Evolutionary conservation across 2,329 filamentous ascomycete genomes (phyloP), one percentile per base, ranked within the genome.

Genomic region (Colletotrichum tropicicola): DNA sequence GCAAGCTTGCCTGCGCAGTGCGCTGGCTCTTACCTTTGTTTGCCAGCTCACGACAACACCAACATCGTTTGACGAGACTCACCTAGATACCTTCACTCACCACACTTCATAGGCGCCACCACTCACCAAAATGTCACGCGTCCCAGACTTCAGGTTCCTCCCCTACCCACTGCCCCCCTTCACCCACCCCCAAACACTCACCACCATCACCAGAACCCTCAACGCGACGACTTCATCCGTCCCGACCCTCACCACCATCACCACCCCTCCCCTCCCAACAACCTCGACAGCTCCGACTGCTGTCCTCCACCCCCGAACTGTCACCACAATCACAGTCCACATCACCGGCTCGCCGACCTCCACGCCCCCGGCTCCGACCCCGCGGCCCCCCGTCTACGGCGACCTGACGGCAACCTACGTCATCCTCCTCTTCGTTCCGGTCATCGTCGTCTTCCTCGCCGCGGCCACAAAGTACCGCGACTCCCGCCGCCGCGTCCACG

Each of bases 371-470:
- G 17, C 28, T 23, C 45, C 6, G 4, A 9, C 2, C 44, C 56
- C 12, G 10, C 15, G 32, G 10, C 21, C 28, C n/a, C 5, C 39
- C 12, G 59, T 49, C 47, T 62, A 53, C 15, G 51, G 58, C 12
- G 57, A 68, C 58, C 23, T 67, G 23, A 60, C 65, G 12, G 32
- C 54, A 13, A 21, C 45, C 23, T 68, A 61, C 37, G 19, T 65
- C 10, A 25, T 65, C 39, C 19, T 68, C 37, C 45, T 58, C 28
- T 35, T 61, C 37, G 43, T 68, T 25, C 67, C 67, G n/a, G 23
- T 67, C 19, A 15, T 55, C 25, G 49, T 68, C 27, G 9, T 58
- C 10, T 12, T 32, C 49, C 10, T 68, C 12, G 39, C 37, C 15
- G 25, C 58, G 32, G 45, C 27, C 39, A 17, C 47, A 4, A 52